Percentiles rank a stretch among this genome's conserved stretches.
phyloP scores from a whole-genome alignment of 2,329 filamentous ascomycete species.

The Coniochaeta hoffmannii region DNA sequence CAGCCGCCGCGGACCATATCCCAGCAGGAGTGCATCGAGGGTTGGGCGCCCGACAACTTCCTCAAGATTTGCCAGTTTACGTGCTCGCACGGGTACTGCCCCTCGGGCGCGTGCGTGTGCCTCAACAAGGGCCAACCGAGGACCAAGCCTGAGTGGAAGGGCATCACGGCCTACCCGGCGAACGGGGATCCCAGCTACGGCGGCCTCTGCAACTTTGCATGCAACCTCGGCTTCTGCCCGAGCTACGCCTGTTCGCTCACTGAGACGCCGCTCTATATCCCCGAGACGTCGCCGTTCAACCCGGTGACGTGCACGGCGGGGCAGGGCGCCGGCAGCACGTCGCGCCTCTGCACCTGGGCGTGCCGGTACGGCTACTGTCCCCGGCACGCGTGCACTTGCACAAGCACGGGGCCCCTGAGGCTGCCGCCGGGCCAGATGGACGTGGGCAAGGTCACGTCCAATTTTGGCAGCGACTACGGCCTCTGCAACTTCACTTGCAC shows the following conservation, averaged over 20 bases:
- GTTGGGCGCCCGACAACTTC: slow-evolving; percentile 12
- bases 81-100: background rate
- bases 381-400: background rate
- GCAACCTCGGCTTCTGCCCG: slow-evolving; percentile 7
- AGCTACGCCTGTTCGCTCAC: background rate
- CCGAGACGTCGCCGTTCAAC: background rate
- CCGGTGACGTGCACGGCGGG: background rate
- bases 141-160: background rate
- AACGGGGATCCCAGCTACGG: background rate
- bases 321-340: background rate
- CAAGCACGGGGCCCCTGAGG: background rate
- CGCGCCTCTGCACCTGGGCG: background rate
- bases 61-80: slow-evolving; percentile 10
- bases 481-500: too few relatives aligned
- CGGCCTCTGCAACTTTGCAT: slow-evolving; percentile 6
- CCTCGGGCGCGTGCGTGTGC: background rate
- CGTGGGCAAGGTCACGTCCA: too few relatives aligned
- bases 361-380: background rate
- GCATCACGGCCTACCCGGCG: background rate
- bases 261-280: background rate
- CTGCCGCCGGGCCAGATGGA: too few relatives aligned
- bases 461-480: too few relatives aligned
- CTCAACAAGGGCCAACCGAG: background rate
- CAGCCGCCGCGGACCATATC: background rate
- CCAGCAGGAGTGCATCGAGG: slow-evolving; percentile 13